Evolutionary conservation across 2,329 filamentous ascomycete genomes (phyloP).

Genomic region (Stromatinia cepivora): DNA sequence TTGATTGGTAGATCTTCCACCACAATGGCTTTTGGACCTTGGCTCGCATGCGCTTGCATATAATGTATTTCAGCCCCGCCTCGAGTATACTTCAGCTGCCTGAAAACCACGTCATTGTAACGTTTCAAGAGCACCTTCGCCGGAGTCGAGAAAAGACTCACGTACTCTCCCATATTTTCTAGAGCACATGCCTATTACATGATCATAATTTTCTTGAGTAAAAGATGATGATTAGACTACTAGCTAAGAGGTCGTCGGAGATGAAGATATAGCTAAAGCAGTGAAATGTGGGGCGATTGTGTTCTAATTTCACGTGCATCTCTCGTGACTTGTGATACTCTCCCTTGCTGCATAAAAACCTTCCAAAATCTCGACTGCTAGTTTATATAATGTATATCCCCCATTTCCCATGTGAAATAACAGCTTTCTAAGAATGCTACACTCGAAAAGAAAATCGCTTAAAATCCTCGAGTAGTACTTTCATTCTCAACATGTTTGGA

Average conservation of each 20-base stretch:
- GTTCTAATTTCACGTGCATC: background rate
- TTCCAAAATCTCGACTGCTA: background rate
- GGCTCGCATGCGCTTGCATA: constrained; percentile 2
- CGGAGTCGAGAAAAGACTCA: background rate
- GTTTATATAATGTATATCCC: background rate
- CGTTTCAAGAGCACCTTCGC: background rate
- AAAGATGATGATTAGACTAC: background rate
- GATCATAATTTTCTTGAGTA: background rate
- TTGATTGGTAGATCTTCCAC: background rate
- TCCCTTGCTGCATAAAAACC: background rate
- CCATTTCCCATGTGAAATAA: too few relatives aligned
- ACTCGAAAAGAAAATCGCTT: background rate
- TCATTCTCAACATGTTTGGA: background rate
- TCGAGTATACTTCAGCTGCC: background rate
- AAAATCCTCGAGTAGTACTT: background rate
- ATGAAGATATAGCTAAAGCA: background rate
- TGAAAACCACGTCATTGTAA: background rate
- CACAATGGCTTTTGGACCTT: background rate
- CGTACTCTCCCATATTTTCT: too few relatives aligned
- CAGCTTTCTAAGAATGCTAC: rapidly evolving
- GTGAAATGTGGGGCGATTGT: background rate
- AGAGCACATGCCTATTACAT: rapidly evolving
- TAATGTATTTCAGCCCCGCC: background rate
- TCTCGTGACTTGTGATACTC: background rate
- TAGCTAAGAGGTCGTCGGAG: background rate